A percentile compares a stretch with the other conserved stretches of the same genome.
phyloP scores from a whole-genome alignment of 2,329 filamentous ascomycete genomes.

The Cladosporium austrohemisphaericum region DNA sequence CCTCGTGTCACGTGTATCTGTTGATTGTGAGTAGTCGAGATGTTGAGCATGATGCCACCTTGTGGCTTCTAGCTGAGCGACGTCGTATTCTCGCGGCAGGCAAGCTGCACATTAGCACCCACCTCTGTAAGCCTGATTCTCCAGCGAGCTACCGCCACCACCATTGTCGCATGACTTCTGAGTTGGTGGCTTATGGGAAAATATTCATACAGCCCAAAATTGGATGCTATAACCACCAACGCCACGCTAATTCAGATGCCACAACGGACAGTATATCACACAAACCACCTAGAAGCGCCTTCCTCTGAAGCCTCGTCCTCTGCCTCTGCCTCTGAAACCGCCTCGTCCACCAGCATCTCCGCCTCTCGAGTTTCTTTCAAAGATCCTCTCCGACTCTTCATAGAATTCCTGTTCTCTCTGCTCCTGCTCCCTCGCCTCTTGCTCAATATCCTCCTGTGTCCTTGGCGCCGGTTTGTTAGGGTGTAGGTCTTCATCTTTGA shows the following conservation, averaged over 20 bases:
- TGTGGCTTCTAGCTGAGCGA: too few species aligned
- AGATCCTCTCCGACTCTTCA: conserved; percentile 50
- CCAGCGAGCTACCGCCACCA: too few species aligned
- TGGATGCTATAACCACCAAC: conserved; percentile 12
- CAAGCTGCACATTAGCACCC: too few species aligned
- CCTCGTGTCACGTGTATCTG: too few species aligned
- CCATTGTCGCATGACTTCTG: too few species aligned
- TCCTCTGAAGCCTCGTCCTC: conserved; percentile 31
- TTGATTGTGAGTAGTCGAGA: too few species aligned
- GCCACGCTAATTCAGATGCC: conserved; percentile 4
- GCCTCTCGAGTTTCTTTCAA: conserved; percentile 45
- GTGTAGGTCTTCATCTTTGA: conserved; percentile 59
- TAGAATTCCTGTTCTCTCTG: conserved; percentile 51
- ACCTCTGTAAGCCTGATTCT: too few species aligned
- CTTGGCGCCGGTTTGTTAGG: conserved; percentile 53
- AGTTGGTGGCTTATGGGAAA: too few species aligned
- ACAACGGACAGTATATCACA: neutral
- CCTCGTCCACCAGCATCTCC: conserved; percentile 47
- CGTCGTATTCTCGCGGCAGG: too few species aligned
- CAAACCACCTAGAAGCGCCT: conserved; percentile 8
- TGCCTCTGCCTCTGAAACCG: conserved; percentile 37
- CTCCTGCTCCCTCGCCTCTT: conserved; percentile 61
- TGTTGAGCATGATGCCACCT: too few species aligned
- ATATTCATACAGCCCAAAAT: neutral
- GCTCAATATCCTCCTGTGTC: conserved; percentile 70